Evolutionary conservation across 164 flowering plant genomes (phyloP).

Genomic region (Stephania japonica): DNA sequence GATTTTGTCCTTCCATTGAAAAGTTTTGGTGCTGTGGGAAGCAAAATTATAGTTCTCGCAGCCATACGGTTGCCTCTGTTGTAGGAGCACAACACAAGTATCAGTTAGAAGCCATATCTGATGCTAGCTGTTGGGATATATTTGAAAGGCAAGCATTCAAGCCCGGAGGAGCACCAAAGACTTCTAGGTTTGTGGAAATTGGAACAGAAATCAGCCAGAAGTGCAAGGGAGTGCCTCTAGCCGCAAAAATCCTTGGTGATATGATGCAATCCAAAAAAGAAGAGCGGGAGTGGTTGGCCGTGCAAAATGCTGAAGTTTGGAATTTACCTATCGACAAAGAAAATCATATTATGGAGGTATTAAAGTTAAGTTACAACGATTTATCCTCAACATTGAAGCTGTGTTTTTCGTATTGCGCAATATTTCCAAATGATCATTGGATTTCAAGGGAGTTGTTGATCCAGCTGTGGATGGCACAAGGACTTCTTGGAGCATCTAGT

Average conservation of each 20-base stretch:
- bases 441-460: not conserved
- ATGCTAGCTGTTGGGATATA: not conserved
- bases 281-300: not conserved
- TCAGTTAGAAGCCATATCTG: not conserved
- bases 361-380: conserved; percentile 6
- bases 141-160: not conserved
- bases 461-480: too few species aligned
- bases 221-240: not conserved
- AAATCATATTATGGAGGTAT: not conserved
- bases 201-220: not conserved
- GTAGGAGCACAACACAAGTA: not conserved
- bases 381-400: not conserved
- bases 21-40: not conserved
- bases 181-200: not conserved
- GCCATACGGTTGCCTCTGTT: not conserved
- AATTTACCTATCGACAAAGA: not conserved
- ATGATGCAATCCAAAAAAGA: conserved; percentile 2
- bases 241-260: not conserved
- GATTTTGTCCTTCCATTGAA: not conserved
- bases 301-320: not conserved
- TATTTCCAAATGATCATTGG: not conserved
- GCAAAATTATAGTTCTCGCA: not conserved
- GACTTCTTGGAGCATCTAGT: not conserved
- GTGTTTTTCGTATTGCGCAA: not conserved
- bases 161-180: not conserved